Evolutionary conservation across 345 rosid species (phyloP), one percentile per base, ranked within the genome.

Genomic region (Aurinia saxatilis): DNA sequence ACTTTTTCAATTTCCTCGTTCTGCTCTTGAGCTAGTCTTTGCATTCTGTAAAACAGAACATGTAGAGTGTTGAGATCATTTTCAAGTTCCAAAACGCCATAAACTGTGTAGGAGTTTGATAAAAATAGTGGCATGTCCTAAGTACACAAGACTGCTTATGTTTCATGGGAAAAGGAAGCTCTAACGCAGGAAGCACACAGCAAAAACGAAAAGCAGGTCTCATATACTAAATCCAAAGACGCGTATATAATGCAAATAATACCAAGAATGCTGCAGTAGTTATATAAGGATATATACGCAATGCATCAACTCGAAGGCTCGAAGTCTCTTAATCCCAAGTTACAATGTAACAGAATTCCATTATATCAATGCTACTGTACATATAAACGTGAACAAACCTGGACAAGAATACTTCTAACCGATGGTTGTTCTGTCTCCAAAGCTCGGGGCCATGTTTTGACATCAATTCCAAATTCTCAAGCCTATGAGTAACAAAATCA

Each of bases 381-480:
- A 50, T 19, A 61, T 29, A 11, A n/a, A 45, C 45, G 38, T 31
- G 33, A 49, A 54, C 66, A 25, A 48, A 90, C 97, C 99, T 90
- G 63, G 84, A 67, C 66, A 87, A 66, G 53, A 84, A 76, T 34
- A 79, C 84, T 73, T 85, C 97, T 53, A 87, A 62, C 17, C 71
- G 81, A 48, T 72, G 82, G 75, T 87, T 93, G 77, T 84, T 83
- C 68, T 78, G 93, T 60, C 66, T 77, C 96, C 97, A 93, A 47
- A 84, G 80, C 73, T 87, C 90, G 14, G 97, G 87, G 56, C 90
- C 88, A 62, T 79, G 78, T 67, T 90, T 93, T 50, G 84, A 79
- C 85, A 93, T 80, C 78, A 90, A 34, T 8, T 93, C 99, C 76
- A 93, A 73, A 66, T 93, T 93, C 75, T 93, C 99, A 77, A 93